Percentiles rank a stretch among this genome's conserved stretches.
phyloP scores from a whole-genome alignment of 2,329 filamentous ascomycete species.

The Plectosphaerella sp. region DNA sequence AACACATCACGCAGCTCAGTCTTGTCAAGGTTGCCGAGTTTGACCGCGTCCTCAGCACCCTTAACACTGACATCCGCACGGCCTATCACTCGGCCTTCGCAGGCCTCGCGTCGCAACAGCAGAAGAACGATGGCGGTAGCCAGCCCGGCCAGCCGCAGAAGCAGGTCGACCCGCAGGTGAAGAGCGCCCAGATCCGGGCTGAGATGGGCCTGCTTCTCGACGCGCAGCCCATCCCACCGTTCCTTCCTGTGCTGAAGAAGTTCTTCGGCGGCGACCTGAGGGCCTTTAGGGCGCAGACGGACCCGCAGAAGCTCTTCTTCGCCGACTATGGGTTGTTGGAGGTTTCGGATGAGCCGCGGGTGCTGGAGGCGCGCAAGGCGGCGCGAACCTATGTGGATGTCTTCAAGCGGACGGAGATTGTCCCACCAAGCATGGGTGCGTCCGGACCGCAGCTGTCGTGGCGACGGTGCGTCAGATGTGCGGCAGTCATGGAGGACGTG shows the following conservation, averaged over 20 bases:
- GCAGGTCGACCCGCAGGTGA: conserved; percentile 38
- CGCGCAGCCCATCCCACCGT: conserved; percentile 37
- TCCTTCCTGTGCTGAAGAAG: conserved; percentile 57
- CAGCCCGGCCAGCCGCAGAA: conserved; percentile 26
- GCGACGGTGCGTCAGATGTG: conserved; percentile 55
- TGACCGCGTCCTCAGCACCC: conserved; percentile 52
- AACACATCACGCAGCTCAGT: conserved; percentile 42
- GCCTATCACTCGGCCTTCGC: conserved; percentile 43
- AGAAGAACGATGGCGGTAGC: conserved; percentile 22
- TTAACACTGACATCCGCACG: conserved; percentile 45
- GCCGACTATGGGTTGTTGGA: conserved; percentile 67
- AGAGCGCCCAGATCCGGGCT: conserved; percentile 40
- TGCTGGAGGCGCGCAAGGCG: conserved; percentile 32
- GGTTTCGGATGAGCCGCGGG: conserved; percentile 52
- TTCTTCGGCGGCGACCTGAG: conserved; percentile 58
- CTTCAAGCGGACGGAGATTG: conserved; percentile 56
- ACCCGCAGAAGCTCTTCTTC: conserved; percentile 68
- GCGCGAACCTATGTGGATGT: conserved; percentile 42
- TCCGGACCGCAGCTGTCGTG: conserved; percentile 19
- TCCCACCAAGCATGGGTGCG: conserved; percentile 20
- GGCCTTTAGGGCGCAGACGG: conserved; percentile 53
- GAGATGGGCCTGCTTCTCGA: conserved; percentile 51
- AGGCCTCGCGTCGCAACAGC: conserved; percentile 37
- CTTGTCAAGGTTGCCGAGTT: conserved; percentile 58
- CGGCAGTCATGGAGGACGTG: conserved; percentile 61